Percentiles rank a stretch among this genome's conserved stretches.
Evolutionary conservation across 305 asterid genomes (phyloP).

Genomic region (Fraxinus baroniana): DNA sequence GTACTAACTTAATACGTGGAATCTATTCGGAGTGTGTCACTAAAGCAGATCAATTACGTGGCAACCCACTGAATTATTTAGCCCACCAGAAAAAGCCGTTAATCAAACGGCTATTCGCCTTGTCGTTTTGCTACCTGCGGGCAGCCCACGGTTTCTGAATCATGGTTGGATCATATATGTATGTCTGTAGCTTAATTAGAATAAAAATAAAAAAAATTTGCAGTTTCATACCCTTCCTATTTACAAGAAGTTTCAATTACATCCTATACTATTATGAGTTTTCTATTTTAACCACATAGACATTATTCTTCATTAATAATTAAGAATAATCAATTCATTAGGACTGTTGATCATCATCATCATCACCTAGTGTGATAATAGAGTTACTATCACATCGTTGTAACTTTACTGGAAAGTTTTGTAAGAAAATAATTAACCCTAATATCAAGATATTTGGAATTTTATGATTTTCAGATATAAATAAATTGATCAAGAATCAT

Average conservation of each 20-base stretch:
- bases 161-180: constrained; percentile 20
- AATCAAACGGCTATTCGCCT: constrained; percentile 26
- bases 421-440: too few species aligned
- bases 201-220: too few species aligned
- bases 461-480: too few species aligned
- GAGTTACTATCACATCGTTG: too few species aligned
- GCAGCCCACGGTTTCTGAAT: constrained; percentile 36
- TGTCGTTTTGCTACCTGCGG: constrained; percentile 37
- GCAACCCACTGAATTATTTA: constrained; percentile 26
- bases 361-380: too few species aligned
- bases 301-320: not conserved
- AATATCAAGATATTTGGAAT: too few species aligned
- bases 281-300: not conserved
- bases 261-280: not conserved
- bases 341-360: too few species aligned
- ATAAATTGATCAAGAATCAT: too few species aligned
- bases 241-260: not conserved
- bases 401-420: too few species aligned
- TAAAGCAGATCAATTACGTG: constrained; percentile 32
- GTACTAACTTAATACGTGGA: constrained; percentile 38
- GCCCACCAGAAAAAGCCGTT: constrained; percentile 24
- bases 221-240: not conserved
- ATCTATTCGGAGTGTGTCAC: constrained; percentile 35
- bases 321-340: not conserved
- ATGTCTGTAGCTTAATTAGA: not conserved